phyloP scores from a whole-genome alignment of 148 eudicot genomes.

The Cornus suecica region DNA sequence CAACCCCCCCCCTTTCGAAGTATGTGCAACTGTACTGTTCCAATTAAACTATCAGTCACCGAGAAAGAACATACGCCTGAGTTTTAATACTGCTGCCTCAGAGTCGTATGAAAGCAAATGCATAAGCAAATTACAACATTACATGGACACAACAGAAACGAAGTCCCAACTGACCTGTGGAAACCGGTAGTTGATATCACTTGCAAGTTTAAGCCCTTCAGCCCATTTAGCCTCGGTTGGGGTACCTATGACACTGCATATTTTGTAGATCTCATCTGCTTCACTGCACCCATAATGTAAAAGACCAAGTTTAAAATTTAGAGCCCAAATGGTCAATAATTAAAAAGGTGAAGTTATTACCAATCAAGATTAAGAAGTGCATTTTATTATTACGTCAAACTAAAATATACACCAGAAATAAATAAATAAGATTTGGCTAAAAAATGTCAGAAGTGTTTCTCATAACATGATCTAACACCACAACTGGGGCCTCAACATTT shows the following conservation, averaged over 20 bases:
- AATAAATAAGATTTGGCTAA: background rate
- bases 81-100: background rate
- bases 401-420: too few relatives aligned
- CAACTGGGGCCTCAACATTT: too few relatives aligned
- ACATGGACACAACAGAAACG: background rate
- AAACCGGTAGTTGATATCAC: slow-evolving; percentile 70
- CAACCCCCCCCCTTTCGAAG: too few relatives aligned
- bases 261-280: slow-evolving; percentile 82
- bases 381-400: background rate
- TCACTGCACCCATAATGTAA: slow-evolving; percentile 46
- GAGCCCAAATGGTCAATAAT: background rate
- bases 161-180: slow-evolving; percentile 51
- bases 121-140: background rate
- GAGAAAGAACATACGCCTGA: too few relatives aligned
- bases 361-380: background rate
- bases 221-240: slow-evolving; percentile 67
- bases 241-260: slow-evolving; percentile 80
- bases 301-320: background rate
- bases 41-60: background rate
- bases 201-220: slow-evolving; percentile 70
- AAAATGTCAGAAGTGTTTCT: background rate
- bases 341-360: background rate
- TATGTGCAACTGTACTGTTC: too few relatives aligned
- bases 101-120: background rate
- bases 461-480: background rate